These are phyloP conservation scores for Neurospora sp. DNA, from an alignment of 495 filamentous ascomycete species.

Conservation along the genomic window DNA sequence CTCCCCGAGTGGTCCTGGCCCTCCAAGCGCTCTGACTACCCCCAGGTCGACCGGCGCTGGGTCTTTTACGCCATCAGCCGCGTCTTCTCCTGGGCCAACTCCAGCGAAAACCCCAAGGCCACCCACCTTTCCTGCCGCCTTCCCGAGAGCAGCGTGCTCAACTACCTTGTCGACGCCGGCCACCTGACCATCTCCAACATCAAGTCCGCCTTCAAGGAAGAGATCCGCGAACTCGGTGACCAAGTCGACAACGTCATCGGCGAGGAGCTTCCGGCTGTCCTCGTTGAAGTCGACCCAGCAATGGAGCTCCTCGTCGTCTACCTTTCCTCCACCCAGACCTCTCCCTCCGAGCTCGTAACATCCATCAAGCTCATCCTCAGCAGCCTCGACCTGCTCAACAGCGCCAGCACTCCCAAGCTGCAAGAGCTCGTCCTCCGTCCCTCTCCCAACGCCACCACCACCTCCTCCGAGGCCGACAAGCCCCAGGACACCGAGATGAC, in stretches of 20 bases:
- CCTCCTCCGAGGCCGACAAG: not conserved
- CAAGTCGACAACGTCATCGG: slow-evolving; percentile 33
- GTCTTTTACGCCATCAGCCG: slow-evolving; percentile 41
- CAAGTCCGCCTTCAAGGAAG: slow-evolving; percentile 47
- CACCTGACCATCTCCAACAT: slow-evolving; percentile 52
- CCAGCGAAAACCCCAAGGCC: slow-evolving; percentile 16
- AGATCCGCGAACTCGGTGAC: slow-evolving; percentile 27
- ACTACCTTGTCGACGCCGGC: slow-evolving; percentile 54
- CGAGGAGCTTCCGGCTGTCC: slow-evolving; percentile 47
- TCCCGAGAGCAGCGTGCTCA: slow-evolving; percentile 42
- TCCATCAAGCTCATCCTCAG: slow-evolving; percentile 39
- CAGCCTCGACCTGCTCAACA: slow-evolving; percentile 39
- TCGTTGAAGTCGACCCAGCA: slow-evolving; percentile 51
- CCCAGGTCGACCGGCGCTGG: slow-evolving; percentile 41
- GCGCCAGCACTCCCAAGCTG: slow-evolving; percentile 16
- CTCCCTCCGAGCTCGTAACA: slow-evolving; percentile 35
- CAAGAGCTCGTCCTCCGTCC: slow-evolving; percentile 10
- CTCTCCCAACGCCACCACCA: not conserved
- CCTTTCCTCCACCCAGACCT: slow-evolving; percentile 40
- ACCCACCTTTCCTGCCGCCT: slow-evolving; percentile 38
- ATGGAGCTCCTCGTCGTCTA: slow-evolving; percentile 48
- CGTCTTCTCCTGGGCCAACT: slow-evolving; percentile 33
- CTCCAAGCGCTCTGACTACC: slow-evolving; percentile 27
- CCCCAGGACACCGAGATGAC: slow-evolving; percentile 12
- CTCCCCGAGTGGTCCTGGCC: slow-evolving; percentile 31